phyloP scores from a whole-genome alignment of 2,329 filamentous ascomycete species.

The Colletotrichum costaricense region DNA sequence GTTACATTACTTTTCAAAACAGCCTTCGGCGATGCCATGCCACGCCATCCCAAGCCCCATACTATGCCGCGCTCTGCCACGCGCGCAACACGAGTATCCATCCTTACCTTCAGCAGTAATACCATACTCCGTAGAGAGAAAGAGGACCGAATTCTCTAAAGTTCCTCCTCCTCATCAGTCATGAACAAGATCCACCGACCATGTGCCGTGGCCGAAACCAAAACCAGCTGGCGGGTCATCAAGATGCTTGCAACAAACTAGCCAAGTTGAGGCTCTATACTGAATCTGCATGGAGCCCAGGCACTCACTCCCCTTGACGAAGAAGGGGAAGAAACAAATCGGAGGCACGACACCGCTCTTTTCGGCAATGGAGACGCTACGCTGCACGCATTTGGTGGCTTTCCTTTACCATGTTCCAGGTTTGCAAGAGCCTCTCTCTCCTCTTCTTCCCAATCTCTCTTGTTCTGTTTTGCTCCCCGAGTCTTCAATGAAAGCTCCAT shows the following conservation, averaged over 20 bases:
- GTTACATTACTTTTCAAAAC: conserved; percentile 1
- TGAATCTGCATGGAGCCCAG: conserved; percentile 12
- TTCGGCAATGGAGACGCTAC: conserved; percentile 19
- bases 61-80: conserved; percentile 13
- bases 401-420: conserved; percentile 22
- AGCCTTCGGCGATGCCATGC: conserved; percentile 8
- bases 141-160: not conserved
- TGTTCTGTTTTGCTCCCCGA: not conserved
- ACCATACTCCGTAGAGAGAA: not conserved
- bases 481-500: conserved; percentile 2
- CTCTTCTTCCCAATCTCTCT: not conserved
- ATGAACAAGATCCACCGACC: conserved; percentile 33
- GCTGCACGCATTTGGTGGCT: conserved; percentile 2
- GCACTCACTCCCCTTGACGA: not conserved
- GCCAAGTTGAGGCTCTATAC: conserved; percentile 6
- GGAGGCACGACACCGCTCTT: conserved; percentile 30
- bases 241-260: conserved; percentile 20
- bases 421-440: conserved; percentile 23
- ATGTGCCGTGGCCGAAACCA: conserved; percentile 34
- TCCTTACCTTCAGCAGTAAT: no score
- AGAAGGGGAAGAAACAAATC: conserved; percentile 29
- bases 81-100: not conserved
- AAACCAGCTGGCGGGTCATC: conserved; percentile 26
- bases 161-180: conserved; percentile 13
- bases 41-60: conserved; percentile 13